Conservation (phyloP, 129 eudicot species). For the Centaurea solstitialis region DNA sequence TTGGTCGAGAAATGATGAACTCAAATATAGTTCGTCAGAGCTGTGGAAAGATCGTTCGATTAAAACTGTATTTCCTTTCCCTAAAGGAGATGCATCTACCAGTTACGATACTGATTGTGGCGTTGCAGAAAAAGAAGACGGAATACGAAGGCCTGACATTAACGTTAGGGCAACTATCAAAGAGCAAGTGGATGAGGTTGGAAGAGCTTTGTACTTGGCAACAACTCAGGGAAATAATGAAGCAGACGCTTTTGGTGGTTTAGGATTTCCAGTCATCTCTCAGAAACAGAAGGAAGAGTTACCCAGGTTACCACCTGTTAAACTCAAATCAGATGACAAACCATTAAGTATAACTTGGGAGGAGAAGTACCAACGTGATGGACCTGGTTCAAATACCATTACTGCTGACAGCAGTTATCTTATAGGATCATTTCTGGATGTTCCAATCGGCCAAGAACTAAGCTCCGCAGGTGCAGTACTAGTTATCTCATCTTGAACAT, state of each 20-base stretch:
- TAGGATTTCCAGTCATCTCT: slow-evolving; percentile 49
- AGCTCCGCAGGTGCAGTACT: slow-evolving; percentile 67
- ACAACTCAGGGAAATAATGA: slow-evolving; percentile 52
- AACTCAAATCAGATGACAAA: slow-evolving; percentile 82
- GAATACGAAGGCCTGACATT: slow-evolving; percentile 41
- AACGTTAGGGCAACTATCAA: slow-evolving; percentile 58
- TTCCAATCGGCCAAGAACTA: slow-evolving; percentile 91
- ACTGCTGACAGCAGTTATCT: slow-evolving; percentile 64
- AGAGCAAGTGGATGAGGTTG: slow-evolving; percentile 73
- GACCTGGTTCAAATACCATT: slow-evolving; percentile 50
- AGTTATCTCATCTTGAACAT: not conserved
- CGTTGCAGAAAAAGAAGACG: slow-evolving; percentile 43
- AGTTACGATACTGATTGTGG: slow-evolving; percentile 42
- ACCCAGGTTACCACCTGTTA: slow-evolving; percentile 91
- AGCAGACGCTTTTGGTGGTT: slow-evolving; percentile 42
- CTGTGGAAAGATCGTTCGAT: slow-evolving; percentile 73
- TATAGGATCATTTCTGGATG: slow-evolving; percentile 90
- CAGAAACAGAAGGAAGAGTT: slow-evolving; percentile 81
- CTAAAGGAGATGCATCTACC: slow-evolving; percentile 55
- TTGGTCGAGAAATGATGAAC: slow-evolving; percentile 51
- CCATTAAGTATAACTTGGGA: slow-evolving; percentile 69
- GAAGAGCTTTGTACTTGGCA: slow-evolving; percentile 58
- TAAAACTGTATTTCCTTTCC: slow-evolving; percentile 73
- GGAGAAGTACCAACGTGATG: slow-evolving; percentile 84
- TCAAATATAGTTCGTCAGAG: slow-evolving; percentile 38